Percentiles rank a stretch among this genome's conserved stretches.
These are phyloP conservation scores for Oehlia diaphana DNA, from an alignment of 192 early-diverging fungal species.

Conservation along the genomic window DNA sequence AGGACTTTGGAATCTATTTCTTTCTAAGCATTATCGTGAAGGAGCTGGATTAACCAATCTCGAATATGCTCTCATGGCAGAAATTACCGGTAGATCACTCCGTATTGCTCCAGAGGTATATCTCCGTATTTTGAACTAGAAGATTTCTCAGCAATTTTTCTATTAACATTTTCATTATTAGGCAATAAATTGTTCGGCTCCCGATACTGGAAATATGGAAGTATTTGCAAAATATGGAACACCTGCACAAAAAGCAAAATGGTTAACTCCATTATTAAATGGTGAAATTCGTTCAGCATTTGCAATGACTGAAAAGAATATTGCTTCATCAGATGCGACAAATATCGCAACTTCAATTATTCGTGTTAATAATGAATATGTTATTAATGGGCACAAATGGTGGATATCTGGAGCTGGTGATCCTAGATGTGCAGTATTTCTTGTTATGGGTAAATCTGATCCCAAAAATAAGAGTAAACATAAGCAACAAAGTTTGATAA, in stretches of 20 bases:
- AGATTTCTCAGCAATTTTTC: neutral
- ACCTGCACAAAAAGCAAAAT: conserved; percentile 75
- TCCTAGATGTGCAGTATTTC: conserved; percentile 87
- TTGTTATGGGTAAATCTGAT: conserved; percentile 91
- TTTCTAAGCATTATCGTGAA: conserved; percentile 77
- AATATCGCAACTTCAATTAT: conserved; percentile 89
- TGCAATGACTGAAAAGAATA: conserved; percentile 96
- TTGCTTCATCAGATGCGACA: conserved; percentile 96
- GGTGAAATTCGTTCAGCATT: conserved; percentile 96
- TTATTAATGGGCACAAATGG: conserved; percentile 91
- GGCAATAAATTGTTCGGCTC: conserved; percentile 90
- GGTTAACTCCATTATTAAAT: conserved; percentile 80
- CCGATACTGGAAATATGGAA: conserved; percentile 99
- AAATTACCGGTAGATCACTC: conserved; percentile 81
- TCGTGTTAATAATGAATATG: conserved; percentile 62
- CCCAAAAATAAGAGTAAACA: conserved; percentile 65
- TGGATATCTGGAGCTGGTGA: conserved; percentile 98
- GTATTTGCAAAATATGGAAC: conserved; percentile 96
- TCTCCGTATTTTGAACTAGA: no score
- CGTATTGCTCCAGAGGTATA: conserved; percentile 79
- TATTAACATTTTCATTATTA: conserved; percentile 22
- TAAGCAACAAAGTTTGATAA: conserved; percentile 85
- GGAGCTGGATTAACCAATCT: conserved; percentile 89
- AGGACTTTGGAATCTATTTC: conserved; percentile 97
- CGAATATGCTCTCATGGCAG: conserved; percentile 92